Conservation (phyloP, 805 yeast species). For the Cyberlindnera euphorbiiphila region DNA sequence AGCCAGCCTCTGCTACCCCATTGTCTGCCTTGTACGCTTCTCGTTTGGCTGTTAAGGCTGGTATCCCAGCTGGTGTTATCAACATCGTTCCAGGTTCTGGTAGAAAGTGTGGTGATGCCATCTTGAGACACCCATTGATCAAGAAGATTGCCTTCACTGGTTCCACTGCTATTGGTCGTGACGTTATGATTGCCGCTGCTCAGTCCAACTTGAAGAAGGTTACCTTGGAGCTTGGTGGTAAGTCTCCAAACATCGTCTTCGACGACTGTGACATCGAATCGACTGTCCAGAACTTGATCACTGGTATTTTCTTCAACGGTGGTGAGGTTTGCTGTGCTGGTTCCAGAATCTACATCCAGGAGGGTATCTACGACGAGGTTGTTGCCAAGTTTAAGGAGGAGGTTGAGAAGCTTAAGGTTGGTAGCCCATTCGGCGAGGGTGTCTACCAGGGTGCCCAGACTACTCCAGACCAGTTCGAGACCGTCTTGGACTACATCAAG, state of each 20-base stretch:
- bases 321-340: slow-evolving; percentile 74
- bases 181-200: slow-evolving; percentile 57
- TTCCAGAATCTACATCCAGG: slow-evolving; percentile 61
- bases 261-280: slow-evolving; percentile 53
- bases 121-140: slow-evolving; percentile 53
- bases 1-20: slow-evolving; percentile 65
- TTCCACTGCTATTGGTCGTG: slow-evolving; percentile 60
- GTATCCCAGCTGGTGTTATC: slow-evolving; percentile 61
- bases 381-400: slow-evolving; percentile 46
- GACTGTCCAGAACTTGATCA: slow-evolving; percentile 42
- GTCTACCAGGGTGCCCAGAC: slow-evolving; percentile 66
- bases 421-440: slow-evolving; percentile 57
- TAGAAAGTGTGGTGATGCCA: slow-evolving; percentile 53
- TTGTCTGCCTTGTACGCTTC: slow-evolving; percentile 58
- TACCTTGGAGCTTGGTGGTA: slow-evolving; percentile 67
- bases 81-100: slow-evolving; percentile 64
- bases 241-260: slow-evolving; percentile 63
- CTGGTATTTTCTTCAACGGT: slow-evolving; percentile 63
- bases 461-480: slow-evolving; percentile 53
- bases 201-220: slow-evolving; percentile 61
- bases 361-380: slow-evolving; percentile 52
- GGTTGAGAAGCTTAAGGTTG: slow-evolving; percentile 51
- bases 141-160: slow-evolving; percentile 68
- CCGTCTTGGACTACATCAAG: slow-evolving; percentile 55
- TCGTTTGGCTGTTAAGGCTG: slow-evolving; percentile 51